Evolutionary conservation across 768 basidiomycete genomes (phyloP), one percentile per base, ranked within the genome.

Genomic region (Pleurotus sapidus): DNA sequence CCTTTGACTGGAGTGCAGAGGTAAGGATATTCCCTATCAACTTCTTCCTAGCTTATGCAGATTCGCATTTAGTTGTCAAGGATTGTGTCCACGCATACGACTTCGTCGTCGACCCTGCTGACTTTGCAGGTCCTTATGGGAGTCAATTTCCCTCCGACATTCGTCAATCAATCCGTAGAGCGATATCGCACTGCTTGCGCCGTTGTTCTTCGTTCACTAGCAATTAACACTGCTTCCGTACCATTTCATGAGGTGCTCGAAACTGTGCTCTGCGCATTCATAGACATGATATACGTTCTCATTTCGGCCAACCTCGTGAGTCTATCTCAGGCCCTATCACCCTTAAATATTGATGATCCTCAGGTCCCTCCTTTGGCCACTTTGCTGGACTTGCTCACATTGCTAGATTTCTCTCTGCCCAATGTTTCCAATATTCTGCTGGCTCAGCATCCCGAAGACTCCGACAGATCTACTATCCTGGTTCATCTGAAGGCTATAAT

Each of bases 71-170:
- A 91, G 89, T 69, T 89, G 47, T 82, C 80, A 60, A 76, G 80
- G 42, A 74, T 87, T 25, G 67, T 90, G n/a, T 64, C 89, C 54
- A 82, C 80, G 0, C 89, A 91, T 67, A 72, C 73, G 2, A 66
- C 72, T 27, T 70, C 73, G 1, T 65, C 68, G 15, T 72, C 68
- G 5, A 65, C 65, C 3, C 67, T 74, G 18, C 68, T 75, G 14
- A 85, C 86, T 3, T 70, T 89, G 18, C 85, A 87, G 59, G 60
- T 75, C 17, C 74, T 89, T 23, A 68, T 87, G 50, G 71, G 75
- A 30, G 67, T 70, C 11, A 61, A 70, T 9, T 57, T 74, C 1
- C 61, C 68, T 1, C 25, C 61, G 9, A 55, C 65, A 8, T 58
- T 68, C 8, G 54, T 66, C 14, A 55, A 48, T 54, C 57, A 68